These are phyloP conservation scores for Pseudotulostoma volvatum DNA, from an alignment of 495 filamentous ascomycete species.

Conservation along the genomic window DNA sequence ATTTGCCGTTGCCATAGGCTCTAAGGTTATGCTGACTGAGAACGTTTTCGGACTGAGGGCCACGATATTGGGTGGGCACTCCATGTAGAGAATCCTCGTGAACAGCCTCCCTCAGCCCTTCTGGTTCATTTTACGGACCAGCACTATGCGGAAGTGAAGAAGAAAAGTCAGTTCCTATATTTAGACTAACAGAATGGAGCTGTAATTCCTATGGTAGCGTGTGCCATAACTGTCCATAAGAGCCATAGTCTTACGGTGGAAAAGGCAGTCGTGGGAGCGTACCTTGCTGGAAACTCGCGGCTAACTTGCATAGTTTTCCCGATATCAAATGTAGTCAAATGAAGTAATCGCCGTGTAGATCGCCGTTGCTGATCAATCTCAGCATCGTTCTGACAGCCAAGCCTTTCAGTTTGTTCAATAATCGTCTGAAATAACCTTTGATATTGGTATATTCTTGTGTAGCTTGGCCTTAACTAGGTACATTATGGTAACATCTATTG, in stretches of 20 bases:
- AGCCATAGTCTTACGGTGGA: background rate
- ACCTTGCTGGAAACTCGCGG: background rate
- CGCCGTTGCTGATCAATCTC: background rate
- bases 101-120: background rate
- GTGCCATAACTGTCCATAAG: background rate
- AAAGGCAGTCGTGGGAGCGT: background rate
- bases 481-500: background rate
- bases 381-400: background rate
- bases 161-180: background rate
- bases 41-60: background rate
- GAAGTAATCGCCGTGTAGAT: background rate
- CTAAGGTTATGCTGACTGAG: background rate
- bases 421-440: background rate
- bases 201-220: background rate
- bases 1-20: background rate
- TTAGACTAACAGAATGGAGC: background rate
- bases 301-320: background rate
- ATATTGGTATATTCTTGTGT: background rate
- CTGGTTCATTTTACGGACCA: background rate
- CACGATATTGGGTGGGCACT: background rate
- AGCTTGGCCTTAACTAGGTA: background rate
- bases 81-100: background rate
- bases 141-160: background rate
- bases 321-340: background rate
- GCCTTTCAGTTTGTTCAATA: background rate